Evolutionary conservation across 1,284 basidiomycete genomes (phyloP), one percentile per base, ranked within the genome.

Genomic region (Sporisorium graminicola): DNA sequence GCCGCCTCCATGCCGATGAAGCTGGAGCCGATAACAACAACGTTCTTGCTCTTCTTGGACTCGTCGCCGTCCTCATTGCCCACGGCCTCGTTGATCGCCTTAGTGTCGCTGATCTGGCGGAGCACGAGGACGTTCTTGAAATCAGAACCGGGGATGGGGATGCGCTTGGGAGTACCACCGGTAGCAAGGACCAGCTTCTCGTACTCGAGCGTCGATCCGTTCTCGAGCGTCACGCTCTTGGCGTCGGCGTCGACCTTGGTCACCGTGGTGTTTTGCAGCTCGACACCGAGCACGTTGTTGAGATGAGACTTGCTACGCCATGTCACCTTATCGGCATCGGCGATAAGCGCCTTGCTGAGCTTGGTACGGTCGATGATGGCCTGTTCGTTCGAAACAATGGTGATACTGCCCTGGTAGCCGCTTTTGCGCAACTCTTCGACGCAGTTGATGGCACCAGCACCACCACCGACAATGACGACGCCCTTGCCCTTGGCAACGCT

Each of bases 1-100:
- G 94, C 93, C 12, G 94, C 88, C 86, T 98, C 95, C 92, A 98
- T 94, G 58, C 93, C 92, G 82, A 98, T 98, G 87, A 97, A 98
- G 20, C 92, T 93, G 35, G 91, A 92, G 1, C 95, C 95, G 73
- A 97, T 92, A 35, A 97, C 90, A 35, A 95, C 93, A 52, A 93
- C 86, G 59, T 90, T 89, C 81, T 93, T 92, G 62, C 57, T 70
- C 60, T 72, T 65, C 52, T 69, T 64, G 47, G 70, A 68, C 44
- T 70, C 73, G 65, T 86, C 85, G 44, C 81, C 77, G 20, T 84
- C 72, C 75, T 79, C 76, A 50, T 77, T 77, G 16, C 72, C 75
- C 87, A 68, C 79, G 90, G 92, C 92, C 47, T 89, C 89, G 77
- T 92, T 92, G 74, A 97, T 91, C 57, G 89, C 90, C 86, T 92